A percentile compares a stretch with the other conserved stretches of the same genome.
Conservation (phyloP, 2,329 filamentous ascomycete genomes). For the Fusarium sp. region DNA sequence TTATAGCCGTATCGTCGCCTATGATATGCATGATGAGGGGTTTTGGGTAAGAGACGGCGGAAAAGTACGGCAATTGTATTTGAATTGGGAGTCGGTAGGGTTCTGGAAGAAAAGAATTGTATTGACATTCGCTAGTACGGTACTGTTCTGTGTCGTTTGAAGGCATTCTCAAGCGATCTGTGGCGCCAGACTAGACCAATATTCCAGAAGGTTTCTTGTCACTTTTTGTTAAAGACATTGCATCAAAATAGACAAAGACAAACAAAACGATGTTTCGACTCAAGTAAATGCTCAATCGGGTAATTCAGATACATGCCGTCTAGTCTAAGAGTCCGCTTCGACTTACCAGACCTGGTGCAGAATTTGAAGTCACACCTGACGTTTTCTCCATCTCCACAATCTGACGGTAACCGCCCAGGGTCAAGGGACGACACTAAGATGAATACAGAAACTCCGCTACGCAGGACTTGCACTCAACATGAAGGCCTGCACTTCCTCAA, state of each 20-base stretch:
- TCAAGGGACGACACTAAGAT: not conserved
- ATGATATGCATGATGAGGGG: not conserved
- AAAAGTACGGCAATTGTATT: not conserved
- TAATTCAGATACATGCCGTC: not conserved
- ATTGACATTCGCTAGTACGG: not conserved
- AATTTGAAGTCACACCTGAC: not conserved
- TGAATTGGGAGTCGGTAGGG: not conserved
- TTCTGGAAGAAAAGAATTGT: not conserved
- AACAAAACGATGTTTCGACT: not conserved
- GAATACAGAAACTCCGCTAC: not conserved
- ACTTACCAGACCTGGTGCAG: not conserved
- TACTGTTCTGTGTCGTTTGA: not conserved
- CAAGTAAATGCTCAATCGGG: not conserved
- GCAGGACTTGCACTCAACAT: not conserved
- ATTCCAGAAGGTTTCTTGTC: not conserved
- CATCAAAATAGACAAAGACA: not conserved
- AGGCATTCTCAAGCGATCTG: not conserved
- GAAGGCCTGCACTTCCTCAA: not conserved
- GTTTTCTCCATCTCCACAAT: conserved; percentile 1
- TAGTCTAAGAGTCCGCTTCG: not conserved
- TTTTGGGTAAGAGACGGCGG: not conserved
- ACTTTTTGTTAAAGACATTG: not conserved
- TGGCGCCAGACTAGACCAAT: too few species aligned
- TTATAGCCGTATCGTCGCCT: conserved; percentile 2
- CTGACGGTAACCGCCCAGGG: not conserved